Evolutionary conservation across 1,284 basidiomycete genomes (phyloP), one percentile per base, ranked within the genome.

Genomic region (Ustilago shanxiensis): DNA sequence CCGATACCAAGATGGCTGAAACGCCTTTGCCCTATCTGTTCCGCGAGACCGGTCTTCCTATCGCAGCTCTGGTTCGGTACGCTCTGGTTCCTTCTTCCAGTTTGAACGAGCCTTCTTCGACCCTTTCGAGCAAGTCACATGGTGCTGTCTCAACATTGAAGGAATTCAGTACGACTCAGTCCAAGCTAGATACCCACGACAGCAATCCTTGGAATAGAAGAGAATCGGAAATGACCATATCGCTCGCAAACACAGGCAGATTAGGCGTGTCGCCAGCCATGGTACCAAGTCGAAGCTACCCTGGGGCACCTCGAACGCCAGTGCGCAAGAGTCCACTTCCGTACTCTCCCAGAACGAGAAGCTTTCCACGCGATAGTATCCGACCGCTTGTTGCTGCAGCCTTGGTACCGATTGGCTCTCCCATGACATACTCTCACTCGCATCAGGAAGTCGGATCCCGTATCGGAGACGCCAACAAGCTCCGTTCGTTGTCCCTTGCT

Each of bases 31-130:
- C 70, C 1, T 49, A 60, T 2, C 29, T 66, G 1, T 53, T 37
- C 24, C 60, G 60, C 18, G 45, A 72, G 49, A 72, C 70, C 0
- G 70, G 70, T 9, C 57, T 72, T 47, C 70, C 64, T 0, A 72
- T 72, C 24, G 70, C 31, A 7, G 64, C 60, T 3, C 37, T 56
- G 45, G 7, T 72, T 3, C 44, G 70, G 1, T 72, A 66, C 24
- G 2, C 18, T n/a, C 20, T 59, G 3, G n/a, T 33, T 18, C n/a
- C 18, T 11, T 49, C 9, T 26, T 24, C 9, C 9, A 1, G 14
- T 7, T 7, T n/a, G n/a, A n/a, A n/a, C n/a, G n/a, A n/a, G n/a
- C n/a, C n/a, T n/a, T n/a, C 47, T 14, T 26, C 47, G 14, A 49
- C 8, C 9, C 22, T 28, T 26, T 49, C 8, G 11, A 22, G 41